A percentile compares a stretch with the other conserved stretches of the same genome.
phyloP scores from a whole-genome alignment of 202 grass and related monocot species.

The Sporobolus alterniflorus region DNA sequence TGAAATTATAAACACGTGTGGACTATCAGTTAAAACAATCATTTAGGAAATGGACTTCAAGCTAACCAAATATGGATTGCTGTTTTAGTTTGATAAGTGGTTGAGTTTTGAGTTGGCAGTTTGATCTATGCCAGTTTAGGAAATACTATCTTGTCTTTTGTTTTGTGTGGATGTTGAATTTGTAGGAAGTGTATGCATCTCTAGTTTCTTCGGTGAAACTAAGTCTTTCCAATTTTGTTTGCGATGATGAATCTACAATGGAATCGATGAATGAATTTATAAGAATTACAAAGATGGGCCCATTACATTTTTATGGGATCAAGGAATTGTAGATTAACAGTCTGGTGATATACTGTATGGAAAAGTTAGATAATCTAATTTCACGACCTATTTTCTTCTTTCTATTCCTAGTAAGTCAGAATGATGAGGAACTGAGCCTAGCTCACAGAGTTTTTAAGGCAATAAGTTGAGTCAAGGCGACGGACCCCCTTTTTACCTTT shows the following conservation, averaged over 20 bases:
- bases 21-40: background rate
- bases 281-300: background rate
- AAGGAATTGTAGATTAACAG: constrained; percentile 4
- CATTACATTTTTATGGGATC: background rate
- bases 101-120: constrained; percentile 7
- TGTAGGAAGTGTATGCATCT: background rate
- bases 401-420: background rate
- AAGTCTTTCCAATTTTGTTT: constrained; percentile 11
- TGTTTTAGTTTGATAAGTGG: constrained; percentile 4
- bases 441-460: no score
- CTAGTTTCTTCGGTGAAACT: constrained; percentile 3
- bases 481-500: no score
- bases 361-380: background rate
- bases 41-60: background rate
- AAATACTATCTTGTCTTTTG: background rate
- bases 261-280: constrained; percentile 9
- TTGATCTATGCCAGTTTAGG: background rate
- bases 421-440: background rate
- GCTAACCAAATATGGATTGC: background rate
- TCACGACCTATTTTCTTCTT: constrained; percentile 3
- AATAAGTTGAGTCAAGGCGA: no score
- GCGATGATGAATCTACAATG: background rate
- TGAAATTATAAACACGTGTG: background rate
- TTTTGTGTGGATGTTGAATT: background rate
- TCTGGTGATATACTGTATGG: background rate